Evolutionary conservation across 2,329 filamentous ascomycete species (phyloP), one percentile per base, ranked within the genome.

Genomic region (Aspergillus uvarum): DNA sequence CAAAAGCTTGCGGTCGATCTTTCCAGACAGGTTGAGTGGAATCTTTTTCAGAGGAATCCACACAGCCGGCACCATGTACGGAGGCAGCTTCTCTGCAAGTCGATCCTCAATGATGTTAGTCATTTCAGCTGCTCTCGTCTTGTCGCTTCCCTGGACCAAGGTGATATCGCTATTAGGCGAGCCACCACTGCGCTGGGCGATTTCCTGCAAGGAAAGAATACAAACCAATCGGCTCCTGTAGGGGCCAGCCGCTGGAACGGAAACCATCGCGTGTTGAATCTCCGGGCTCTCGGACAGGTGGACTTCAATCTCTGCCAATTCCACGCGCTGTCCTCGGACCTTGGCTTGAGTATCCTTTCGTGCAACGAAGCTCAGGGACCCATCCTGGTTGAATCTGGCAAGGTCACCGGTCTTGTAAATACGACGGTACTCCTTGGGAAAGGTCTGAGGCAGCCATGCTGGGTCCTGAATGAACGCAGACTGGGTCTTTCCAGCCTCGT

Each of bases 11-110:
- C 75, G 68, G 50, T 77, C 68, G 1, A 72, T 67, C 58, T 77
- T 77, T 0, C 75, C 75, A 22, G 75, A 76, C 3, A 72, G 70
- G 1, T 72, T 74, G 63, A 75, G 68, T 3, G 75, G 75, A 63
- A 78, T 71, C 16, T 57, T 63, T 2, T 63, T 67, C 12, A 77
- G 55, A 0, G 73, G 75, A 47, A 77, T 64, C 53, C 70, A 73
- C 31, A 72, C 60, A 0, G 68, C 59, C 4, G 76, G 75, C 2
- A 77, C 68, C 64, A 78, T 77, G 63, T 75, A 77, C 2, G 68
- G 14, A 4, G 58, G 58, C 14, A 60, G 29, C 16, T 11, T 26
- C 22, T 56, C 54, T 19, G 47, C 12, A 11, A 56, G 47, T 21
- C 35, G 54, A n/a, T 31, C n/a, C 14, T 35, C 26, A 22, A 38